Conservation (phyloP, 768 basidiomycete genomes). For the Lactifluus echinatus region DNA sequence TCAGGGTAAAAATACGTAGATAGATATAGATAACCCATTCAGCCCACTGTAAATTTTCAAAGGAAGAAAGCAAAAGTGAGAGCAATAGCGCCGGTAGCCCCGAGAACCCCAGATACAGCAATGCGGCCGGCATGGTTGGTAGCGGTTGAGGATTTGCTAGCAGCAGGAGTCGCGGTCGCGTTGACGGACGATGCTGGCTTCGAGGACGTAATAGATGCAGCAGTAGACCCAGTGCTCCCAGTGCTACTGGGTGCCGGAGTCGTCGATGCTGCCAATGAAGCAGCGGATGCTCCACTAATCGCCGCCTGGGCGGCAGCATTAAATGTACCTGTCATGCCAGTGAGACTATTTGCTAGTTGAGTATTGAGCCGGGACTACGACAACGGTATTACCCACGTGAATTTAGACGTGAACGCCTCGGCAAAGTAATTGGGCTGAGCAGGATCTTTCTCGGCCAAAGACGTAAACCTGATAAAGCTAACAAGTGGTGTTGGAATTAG, state of each 20-base stretch:
- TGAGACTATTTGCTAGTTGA: constrained; percentile 36
- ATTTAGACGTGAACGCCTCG: constrained; percentile 72
- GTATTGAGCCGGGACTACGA: neutral
- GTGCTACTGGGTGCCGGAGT: constrained; percentile 22
- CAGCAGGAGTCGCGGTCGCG: neutral
- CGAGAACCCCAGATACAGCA: constrained; percentile 16
- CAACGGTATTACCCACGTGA: constrained; percentile 43
- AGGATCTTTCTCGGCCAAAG: constrained; percentile 44
- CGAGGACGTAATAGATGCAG: constrained; percentile 6
- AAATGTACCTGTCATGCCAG: constrained; percentile 67
- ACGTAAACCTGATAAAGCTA: constrained; percentile 77
- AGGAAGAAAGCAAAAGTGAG: constrained; percentile 15
- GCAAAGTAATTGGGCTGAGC: constrained; percentile 44
- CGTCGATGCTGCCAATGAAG: neutral
- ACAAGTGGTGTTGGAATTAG: neutral
- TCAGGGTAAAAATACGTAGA: neutral
- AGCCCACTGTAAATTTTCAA: neutral
- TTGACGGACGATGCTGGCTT: constrained; percentile 13
- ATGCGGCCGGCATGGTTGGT: constrained; percentile 18
- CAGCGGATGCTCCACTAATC: constrained; percentile 50
- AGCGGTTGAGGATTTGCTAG: neutral
- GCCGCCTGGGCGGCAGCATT: constrained; percentile 43
- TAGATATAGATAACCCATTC: neutral
- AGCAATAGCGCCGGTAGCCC: constrained; percentile 19
- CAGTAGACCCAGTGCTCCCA: constrained; percentile 18